phyloP scores from a whole-genome alignment of 75 land plant genomes.

The Isoetes taiwanensis region DNA sequence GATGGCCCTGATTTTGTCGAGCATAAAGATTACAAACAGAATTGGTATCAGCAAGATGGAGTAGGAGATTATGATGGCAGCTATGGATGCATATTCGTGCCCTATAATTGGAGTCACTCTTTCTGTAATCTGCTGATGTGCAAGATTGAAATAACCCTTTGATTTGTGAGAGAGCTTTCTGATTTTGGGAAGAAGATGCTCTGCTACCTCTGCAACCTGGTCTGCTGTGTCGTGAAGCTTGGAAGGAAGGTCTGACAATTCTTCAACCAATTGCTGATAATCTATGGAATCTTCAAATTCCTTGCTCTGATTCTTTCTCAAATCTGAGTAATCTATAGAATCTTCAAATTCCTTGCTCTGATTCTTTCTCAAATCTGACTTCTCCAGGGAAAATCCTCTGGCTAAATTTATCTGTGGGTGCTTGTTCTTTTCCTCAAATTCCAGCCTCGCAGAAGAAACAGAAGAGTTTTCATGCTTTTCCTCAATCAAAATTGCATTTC shows the following conservation, averaged over 20 bases:
- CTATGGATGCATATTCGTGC: constrained; percentile 40
- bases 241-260: constrained; percentile 44
- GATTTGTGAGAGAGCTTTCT: constrained; percentile 37
- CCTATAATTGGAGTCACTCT: constrained; percentile 56
- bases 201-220: not conserved
- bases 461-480: too few relatives aligned
- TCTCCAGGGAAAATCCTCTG: too few relatives aligned
- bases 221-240: constrained; percentile 35
- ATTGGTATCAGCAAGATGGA: constrained; percentile 46
- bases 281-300: too few relatives aligned
- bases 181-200: too few relatives aligned
- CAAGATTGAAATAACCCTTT: constrained; percentile 33
- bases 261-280: constrained; percentile 37
- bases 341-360: too few relatives aligned
- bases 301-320: too few relatives aligned
- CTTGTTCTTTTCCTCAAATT: too few relatives aligned
- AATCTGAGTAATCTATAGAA: too few relatives aligned
- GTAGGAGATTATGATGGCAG: constrained; percentile 37
- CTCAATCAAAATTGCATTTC: too few relatives aligned
- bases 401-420: too few relatives aligned
- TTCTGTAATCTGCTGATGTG: constrained; percentile 40
- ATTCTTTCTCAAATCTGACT: too few relatives aligned
- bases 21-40: constrained; percentile 33
- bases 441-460: too few relatives aligned
- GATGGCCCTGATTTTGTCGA: constrained; percentile 35